Conservation (phyloP, 129 eudicot species). For the Helianthus annuus region HanXRQr2.0-SUNRISE NC_035444.2:40223865-40224364, state of each 20-base stretch:
- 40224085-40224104: not conserved
- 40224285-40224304: not conserved
- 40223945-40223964: not conserved
- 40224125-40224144: not conserved
- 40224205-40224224: conserved; percentile 17
- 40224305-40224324: not conserved
- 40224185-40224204: not conserved
- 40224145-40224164: conserved; percentile 19
- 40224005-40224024: conserved; percentile 24
- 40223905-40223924: conserved; percentile 11
- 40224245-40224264: conserved; percentile 31
- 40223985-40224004: conserved; percentile 16
- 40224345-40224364: too few relatives aligned
- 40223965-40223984: conserved; percentile 16
- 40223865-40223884: not conserved
- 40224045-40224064: conserved; percentile 20
- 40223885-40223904: not conserved
- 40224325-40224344: not conserved
- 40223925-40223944: not conserved
- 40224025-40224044: conserved; percentile 21
- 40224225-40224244: conserved; percentile 32
- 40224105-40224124: conserved; percentile 16
- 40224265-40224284: conserved; percentile 26
- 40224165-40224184: conserved; percentile 35
- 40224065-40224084: conserved; percentile 4